These are phyloP conservation scores for Rhipidocladum racemiflorum DNA, from an alignment of 176 grass and related monocot genomes.

Conservation along the genomic window DNA sequence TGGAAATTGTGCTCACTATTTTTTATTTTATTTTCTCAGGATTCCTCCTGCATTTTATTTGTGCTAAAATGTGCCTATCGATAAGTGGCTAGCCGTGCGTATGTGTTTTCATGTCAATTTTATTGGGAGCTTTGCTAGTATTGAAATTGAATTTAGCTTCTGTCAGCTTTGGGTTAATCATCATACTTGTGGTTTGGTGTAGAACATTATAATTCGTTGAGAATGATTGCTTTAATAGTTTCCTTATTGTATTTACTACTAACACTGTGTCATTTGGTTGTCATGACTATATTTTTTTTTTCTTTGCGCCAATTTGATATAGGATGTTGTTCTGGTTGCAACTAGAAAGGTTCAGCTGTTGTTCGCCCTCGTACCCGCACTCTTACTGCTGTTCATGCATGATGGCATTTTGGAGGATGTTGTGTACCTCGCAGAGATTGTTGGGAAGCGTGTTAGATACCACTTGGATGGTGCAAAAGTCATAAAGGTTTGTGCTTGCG, in stretches of 20 bases:
- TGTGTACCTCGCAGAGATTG: constrained; percentile 69
- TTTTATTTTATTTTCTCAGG: not conserved
- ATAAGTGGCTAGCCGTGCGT: not conserved
- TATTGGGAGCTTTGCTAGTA: not conserved
- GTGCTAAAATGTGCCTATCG: not conserved
- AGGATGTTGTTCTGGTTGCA: constrained; percentile 68
- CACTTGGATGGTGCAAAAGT: constrained; percentile 46
- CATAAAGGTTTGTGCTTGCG: constrained; percentile 34
- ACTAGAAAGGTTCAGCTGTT: constrained; percentile 71
- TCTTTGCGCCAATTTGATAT: not conserved
- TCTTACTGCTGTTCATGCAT: constrained; percentile 64
- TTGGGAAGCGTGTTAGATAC: constrained; percentile 46
- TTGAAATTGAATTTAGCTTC: not conserved
- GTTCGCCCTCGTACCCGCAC: constrained; percentile 64
- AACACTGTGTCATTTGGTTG: not conserved
- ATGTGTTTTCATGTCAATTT: not conserved
- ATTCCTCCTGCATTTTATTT: not conserved
- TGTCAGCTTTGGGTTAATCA: not conserved
- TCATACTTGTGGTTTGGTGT: not conserved
- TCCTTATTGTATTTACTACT: not conserved
- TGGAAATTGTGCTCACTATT: not conserved
- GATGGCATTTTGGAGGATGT: constrained; percentile 71
- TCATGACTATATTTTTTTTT: not conserved
- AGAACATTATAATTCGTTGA: not conserved
- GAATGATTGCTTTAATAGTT: not conserved